Conservation (phyloP, 2,329 filamentous ascomycete genomes). For the Ustulina deusta region DNA sequence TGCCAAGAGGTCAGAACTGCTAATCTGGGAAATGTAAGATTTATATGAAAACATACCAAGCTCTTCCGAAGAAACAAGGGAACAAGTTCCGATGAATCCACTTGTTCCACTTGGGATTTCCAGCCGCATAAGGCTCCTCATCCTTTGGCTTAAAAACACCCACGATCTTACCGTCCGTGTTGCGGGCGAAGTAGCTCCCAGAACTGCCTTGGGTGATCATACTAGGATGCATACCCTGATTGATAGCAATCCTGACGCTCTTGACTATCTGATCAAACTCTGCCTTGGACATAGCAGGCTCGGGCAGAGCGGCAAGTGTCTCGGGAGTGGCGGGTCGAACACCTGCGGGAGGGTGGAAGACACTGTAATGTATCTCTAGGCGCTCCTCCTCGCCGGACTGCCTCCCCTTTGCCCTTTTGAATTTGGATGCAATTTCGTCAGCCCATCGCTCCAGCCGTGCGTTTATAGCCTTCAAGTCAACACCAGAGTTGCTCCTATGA, state of each 20-base stretch:
- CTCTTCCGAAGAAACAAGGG: conserved; percentile 95
- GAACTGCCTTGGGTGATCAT: conserved; percentile 98
- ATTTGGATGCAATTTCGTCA: conserved; percentile 96
- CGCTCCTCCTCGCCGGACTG: conserved; percentile 81
- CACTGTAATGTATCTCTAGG: conserved; percentile 95
- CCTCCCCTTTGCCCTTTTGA: conserved; percentile 85
- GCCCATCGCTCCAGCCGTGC: conserved; percentile 95
- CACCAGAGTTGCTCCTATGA: conserved; percentile 79
- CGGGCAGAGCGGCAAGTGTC: conserved; percentile 70
- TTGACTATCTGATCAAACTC: conserved; percentile 92
- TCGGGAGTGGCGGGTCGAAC: conserved; percentile 83
- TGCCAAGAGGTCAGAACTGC: conserved; percentile 47
- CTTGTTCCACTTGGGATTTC: conserved; percentile 99
- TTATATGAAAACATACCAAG: conserved; percentile 68
- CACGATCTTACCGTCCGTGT: conserved; percentile 90
- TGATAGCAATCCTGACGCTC: conserved; percentile 89
- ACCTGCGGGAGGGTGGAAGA: conserved; percentile 93
- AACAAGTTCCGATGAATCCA: conserved; percentile 99
- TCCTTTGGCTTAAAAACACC: conserved; percentile 99
- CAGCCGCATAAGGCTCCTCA: conserved; percentile 95
- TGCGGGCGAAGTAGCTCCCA: conserved; percentile 96
- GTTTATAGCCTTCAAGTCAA: conserved; percentile 98
- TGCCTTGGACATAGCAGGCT: conserved; percentile 77
- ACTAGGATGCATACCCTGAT: conserved; percentile 89
- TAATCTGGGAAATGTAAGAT: not conserved